A percentile compares a stretch with the other conserved stretches of the same genome.
Evolutionary conservation across 805 yeast genomes (phyloP).

Genomic region (Soucietia sequanensis): DNA sequence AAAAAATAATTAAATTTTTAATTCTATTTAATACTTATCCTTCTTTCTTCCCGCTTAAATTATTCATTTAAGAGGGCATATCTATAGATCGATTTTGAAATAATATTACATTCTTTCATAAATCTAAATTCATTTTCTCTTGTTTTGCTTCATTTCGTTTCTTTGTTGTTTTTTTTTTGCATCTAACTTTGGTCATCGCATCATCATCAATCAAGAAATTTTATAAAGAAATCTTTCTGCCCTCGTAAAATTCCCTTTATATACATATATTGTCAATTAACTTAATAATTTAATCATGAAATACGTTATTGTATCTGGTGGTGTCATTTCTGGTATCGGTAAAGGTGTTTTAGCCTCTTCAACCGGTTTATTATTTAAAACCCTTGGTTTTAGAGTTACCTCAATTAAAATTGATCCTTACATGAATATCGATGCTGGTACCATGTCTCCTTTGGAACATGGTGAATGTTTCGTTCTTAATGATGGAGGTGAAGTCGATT

Average conservation of each 20-base stretch:
- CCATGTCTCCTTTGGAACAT: slow-evolving; percentile 98
- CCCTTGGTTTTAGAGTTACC: slow-evolving; percentile 91
- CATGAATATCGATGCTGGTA: slow-evolving; percentile 99
- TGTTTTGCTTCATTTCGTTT: slow-evolving; percentile 1
- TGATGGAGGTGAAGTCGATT: slow-evolving; percentile 99
- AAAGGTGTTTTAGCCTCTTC: slow-evolving; percentile 98
- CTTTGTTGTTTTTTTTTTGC: background rate
- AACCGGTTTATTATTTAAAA: slow-evolving; percentile 91
- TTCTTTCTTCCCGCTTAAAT: slow-evolving; percentile 48
- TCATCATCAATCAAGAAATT: background rate
- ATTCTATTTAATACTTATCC: slow-evolving; percentile 10
- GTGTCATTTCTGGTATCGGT: slow-evolving; percentile 99
- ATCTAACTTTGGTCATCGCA: background rate
- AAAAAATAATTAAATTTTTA: slow-evolving; percentile 6
- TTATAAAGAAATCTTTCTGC: no score
- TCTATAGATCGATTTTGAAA: slow-evolving; percentile 10
- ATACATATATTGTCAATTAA: background rate
- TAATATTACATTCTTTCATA: no score
- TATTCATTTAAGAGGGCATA: slow-evolving; percentile 42
- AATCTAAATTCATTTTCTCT: no score
- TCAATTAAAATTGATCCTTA: slow-evolving; percentile 98
- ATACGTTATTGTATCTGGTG: slow-evolving; percentile 99
- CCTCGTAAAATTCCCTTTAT: no score
- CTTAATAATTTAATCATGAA: slow-evolving; percentile 61
- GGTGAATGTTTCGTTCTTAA: slow-evolving; percentile 98